Base-by-base conservation (phyloP, 805 yeast species). In the Hanseniaspora vineae region DNA sequence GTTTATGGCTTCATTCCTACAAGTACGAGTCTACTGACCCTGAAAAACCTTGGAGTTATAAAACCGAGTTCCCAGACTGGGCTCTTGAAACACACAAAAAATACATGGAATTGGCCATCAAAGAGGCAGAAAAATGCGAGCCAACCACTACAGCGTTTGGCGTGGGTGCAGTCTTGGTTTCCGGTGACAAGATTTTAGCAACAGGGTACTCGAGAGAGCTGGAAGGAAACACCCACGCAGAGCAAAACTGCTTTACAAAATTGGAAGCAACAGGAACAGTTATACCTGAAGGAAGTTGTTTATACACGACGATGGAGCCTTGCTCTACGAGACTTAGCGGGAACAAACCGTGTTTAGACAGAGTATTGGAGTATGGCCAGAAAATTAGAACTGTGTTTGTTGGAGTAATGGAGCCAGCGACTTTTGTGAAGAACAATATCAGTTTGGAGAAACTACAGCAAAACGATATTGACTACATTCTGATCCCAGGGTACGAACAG, bases 251-350 rank as follows among this genome's bases (percentile, higher is more conserved):
- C 0, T 60, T 92, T 49, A 83, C 80, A 32, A 92, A 92, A 62
- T 82, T 80, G 55, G 77, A 70, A 49, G 54, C 58, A 6, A 55
- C 64, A 37, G 60, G 65, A 1, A 50, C 50, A 5, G 66, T 65
- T 2, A 69, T 87, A 2, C 96, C 96, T 0, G 59, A 56, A 9
- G 95, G 95, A 0, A 77, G 92, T 0, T 85, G 84, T 37, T 63
- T 92, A 12, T 92, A 85, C 62, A 90, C 97, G 0, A 87, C 97
- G 0, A 92, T 92, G 97, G 98, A 92, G 59, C 98, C 98, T 1
- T 92, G 98, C 60, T 80, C 95, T 6, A 75, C 76, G 49, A 71
- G 98, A 47, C 67, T 90, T 33, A 87, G 96, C 59, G 97, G 97
- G 0, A 89, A 90, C 54, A 57, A 71, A 46, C 96, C 98, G 0